Evolutionary conservation across 2,329 filamentous ascomycete species (phyloP), one percentile per base, ranked within the genome.

Genomic region (Cladorrhinum sp.): DNA sequence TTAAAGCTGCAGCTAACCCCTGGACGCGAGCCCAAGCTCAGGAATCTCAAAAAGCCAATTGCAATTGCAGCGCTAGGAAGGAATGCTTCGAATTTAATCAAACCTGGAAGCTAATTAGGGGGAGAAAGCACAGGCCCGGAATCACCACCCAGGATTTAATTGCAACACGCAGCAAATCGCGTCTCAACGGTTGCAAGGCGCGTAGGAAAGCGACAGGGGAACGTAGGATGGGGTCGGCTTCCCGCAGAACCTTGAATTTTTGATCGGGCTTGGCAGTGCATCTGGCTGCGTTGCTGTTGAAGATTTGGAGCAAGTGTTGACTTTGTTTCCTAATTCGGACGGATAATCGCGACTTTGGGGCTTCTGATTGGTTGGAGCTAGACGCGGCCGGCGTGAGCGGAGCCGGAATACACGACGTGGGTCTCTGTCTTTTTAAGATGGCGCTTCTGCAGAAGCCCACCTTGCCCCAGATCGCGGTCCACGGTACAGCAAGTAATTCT

Each of bases 311-410:
- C 5, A 23, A 36, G 18, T 63, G 61, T 65, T 65, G 61, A 65
- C 63, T 62, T 55, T 27, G 52, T 63, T 63, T 60, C 63, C 59
- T 60, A 53, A 60, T 63, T 38, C 12, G 57, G 63, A 62, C 55
- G 38, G 20, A 22, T 22, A 38, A 54, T 60, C 61, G 59, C 63
- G 55, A 56, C 52, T 54, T 55, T 22, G 7, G 20, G 22, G 6
- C 12, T 22, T 58, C 3, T 65, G 59, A 65, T 65, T 63, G 61
- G 63, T 49, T 45, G 8, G 22, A 57, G 38, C 50, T 60, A 45
- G 59, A 63, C 63, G 63, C 63, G 63, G 57, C 36, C 48, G 60
- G 50, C 32, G 27, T 23, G 55, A 36, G 60, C 54, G 52, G 53
- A 55, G 49, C 55, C 23, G 54, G 25, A 49, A 58, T 56, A 63